Percentiles rank a stretch among this genome's conserved stretches.
Evolutionary conservation across 2,329 filamentous ascomycete species (phyloP).

Genomic region (Cytospora schulzeri): DNA sequence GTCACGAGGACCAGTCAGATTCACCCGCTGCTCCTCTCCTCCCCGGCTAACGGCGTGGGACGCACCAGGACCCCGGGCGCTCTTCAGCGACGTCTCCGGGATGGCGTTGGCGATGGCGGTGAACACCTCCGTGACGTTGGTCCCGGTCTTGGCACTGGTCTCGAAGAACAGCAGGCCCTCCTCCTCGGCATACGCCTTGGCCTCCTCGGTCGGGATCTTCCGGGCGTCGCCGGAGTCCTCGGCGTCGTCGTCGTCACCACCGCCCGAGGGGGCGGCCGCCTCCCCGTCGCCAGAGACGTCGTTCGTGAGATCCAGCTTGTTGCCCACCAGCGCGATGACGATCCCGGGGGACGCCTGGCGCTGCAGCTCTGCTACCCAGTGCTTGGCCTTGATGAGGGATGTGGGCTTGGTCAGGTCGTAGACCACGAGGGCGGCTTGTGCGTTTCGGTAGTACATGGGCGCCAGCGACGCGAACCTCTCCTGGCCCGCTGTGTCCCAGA

Average conservation of each 20-base stretch:
- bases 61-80: constrained; percentile 70
- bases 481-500: constrained; percentile 98
- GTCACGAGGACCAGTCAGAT: constrained; percentile 73
- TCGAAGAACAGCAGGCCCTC: constrained; percentile 95
- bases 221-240: constrained; percentile 73
- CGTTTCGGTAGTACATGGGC: constrained; percentile 99
- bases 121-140: constrained; percentile 94
- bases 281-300: constrained; percentile 51
- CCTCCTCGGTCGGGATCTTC: constrained; percentile 89
- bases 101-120: constrained; percentile 98
- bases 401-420: constrained; percentile 98
- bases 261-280: constrained; percentile 34
- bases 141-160: constrained; percentile 94
- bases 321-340: constrained; percentile 94
- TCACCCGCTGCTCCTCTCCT: constrained; percentile 75
- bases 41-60: constrained; percentile 60
- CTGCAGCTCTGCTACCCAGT: constrained; percentile 98
- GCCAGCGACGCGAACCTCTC: constrained; percentile 95
- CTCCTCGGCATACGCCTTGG: constrained; percentile 90
- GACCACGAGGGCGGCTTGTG: constrained; percentile 94
- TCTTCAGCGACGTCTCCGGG: constrained; percentile 94
- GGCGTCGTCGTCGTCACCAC: constrained; percentile 60
- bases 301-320: constrained; percentile 88
- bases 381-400: constrained; percentile 93
- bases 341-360: constrained; percentile 94